Evolutionary conservation across 2,329 filamentous ascomycete genomes (phyloP), one percentile per base, ranked within the genome.

Genomic region (Fusarium coicis): DNA sequence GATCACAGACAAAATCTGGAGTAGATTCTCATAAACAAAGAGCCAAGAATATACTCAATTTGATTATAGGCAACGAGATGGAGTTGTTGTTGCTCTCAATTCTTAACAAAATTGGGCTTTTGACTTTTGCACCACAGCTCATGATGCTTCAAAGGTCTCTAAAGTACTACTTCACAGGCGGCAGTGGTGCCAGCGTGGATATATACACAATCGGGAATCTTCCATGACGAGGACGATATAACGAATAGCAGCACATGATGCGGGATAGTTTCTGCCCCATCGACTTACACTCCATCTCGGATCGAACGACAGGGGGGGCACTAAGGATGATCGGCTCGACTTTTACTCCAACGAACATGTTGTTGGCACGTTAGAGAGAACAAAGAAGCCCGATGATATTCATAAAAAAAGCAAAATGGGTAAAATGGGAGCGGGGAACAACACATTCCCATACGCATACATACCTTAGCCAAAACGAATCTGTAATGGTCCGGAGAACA

Each of bases 171-270:
- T 34, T 2, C n/a, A 49, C 18, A 23, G 15, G n/a, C 40, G 18
- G 19, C 18, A 7, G n/a, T 26, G 28, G 32, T 49, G n/a, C 19
- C 50, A 18, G 21, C 2, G 23, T 8, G 26, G 50, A 40, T 54
- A 54, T 28, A 42, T 30, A 30, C 16, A 14, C 26, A 14, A 28
- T 37, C 32, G 34, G 37, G 21, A 57, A 19, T 58, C 50, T n/a
- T 30, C 26, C 58, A 63, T 74, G 63, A 66, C 64, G 67, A 68
- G 42, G 47, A 63, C 61, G 37, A 67, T 66, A 43, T 54, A 36
- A 10, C 19, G 7, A 18, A 54, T 28, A 36, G 28, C 11, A 47
- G 58, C 47, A 73, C 65, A 73, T 73, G 62, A 62, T 52, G 46
- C 50, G 43, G 40, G 37, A 55, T 43, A 55, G 32, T 50, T 55